A percentile compares a stretch with the other conserved stretches of the same genome.
Evolutionary conservation across 192 early-diverging fungal species (phyloP).

Genomic region (Linnemannia elongata): DNA sequence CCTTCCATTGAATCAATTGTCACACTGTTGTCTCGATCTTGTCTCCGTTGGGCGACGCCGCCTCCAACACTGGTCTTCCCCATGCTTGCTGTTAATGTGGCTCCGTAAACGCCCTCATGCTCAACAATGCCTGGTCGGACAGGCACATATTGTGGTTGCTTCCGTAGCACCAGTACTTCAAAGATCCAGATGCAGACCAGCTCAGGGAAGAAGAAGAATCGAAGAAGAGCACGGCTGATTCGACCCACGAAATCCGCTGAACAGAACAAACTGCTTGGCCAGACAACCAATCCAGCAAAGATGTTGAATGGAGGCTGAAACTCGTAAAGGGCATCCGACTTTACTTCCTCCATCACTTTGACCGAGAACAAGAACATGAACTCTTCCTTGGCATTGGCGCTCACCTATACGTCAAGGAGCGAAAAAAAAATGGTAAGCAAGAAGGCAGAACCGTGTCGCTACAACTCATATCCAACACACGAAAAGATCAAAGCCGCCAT

Average conservation of each 20-base stretch:
- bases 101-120: conserved; percentile 19
- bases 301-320: conserved; percentile 62
- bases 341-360: conserved; percentile 61
- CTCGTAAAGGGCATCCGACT: conserved; percentile 57
- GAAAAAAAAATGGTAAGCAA: neutral
- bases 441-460: neutral
- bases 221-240: conserved; percentile 50
- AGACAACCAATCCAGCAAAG: conserved; percentile 38
- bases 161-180: conserved; percentile 40
- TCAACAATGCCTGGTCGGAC: conserved; percentile 25
- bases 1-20: neutral
- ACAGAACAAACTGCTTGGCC: conserved; percentile 41
- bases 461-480: neutral
- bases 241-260: conserved; percentile 29
- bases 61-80: conserved; percentile 1
- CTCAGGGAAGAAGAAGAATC: conserved; percentile 53
- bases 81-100: neutral
- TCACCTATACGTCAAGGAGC: conserved; percentile 38
- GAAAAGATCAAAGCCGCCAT: neutral
- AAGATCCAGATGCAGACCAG: conserved; percentile 54
- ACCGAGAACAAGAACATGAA: conserved; percentile 60
- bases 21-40: neutral
- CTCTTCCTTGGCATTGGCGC: conserved; percentile 61
- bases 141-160: conserved; percentile 24
- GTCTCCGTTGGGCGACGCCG: conserved; percentile 28